Base-by-base conservation (phyloP, 2,329 filamentous ascomycete genomes). In the Colletotrichum cereale region DNA sequence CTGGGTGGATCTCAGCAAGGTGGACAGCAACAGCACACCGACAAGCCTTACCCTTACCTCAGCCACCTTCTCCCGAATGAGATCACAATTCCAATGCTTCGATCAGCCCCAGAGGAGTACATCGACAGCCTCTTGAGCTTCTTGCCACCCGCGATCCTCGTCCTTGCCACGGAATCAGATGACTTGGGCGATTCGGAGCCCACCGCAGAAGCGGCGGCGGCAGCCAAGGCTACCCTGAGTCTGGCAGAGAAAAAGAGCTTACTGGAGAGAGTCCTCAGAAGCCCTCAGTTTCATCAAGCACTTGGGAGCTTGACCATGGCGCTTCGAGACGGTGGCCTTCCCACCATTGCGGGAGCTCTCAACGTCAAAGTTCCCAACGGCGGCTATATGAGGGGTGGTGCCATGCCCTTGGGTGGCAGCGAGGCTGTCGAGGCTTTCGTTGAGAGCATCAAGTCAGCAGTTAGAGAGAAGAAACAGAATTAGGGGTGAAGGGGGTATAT, bases 391-490 rank as follows among this genome's bases (percentile, higher is more conserved):
- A 88, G 87, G 73, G 91, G 93, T 66, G 92, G 93, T 7, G 92
- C 89, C 62, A 91, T 98, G 84, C 95, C 96, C 2, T 82, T 98
- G 56, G 96, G 95, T 53, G 95, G 95, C 63, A 93, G 93, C 7
- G 92, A 96, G 76, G 96, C 96, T 16, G 91, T 99, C 2, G 92
- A 97, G 83, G 93, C 93, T 4, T 99, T 99, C 82, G 87, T 99
- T 29, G 90, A 97, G 67, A 96, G 96, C 3, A 91, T 98, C 58
- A 96, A 93, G 86, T 92, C 89, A 83, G 91, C 90, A 7, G 92
- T 95, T 0, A 87, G 93, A 82, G 88, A 92, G 69, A 82, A 86
- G 77, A 76, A 81, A 75, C 78, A 68, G 58, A 65, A 47, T 16
- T 64, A 58, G 44, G 40, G 31, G 12, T 38, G 24, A 31, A 47